phyloP scores from a whole-genome alignment of 176 grass and related monocot genomes.

The Juncus inflexus region DNA sequence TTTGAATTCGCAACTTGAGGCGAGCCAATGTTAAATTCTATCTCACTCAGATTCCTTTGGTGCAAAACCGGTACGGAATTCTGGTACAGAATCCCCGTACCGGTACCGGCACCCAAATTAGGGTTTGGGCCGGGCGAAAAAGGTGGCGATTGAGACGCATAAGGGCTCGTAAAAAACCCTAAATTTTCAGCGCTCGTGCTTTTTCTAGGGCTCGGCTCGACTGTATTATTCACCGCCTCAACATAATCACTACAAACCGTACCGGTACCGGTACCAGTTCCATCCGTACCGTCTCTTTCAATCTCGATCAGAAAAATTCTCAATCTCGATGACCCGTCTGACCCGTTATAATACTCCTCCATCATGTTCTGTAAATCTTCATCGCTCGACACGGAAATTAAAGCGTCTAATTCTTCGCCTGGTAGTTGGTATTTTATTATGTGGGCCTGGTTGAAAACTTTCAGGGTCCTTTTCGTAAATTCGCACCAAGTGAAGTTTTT shows the following conservation, averaged over 20 bases:
- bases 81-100: constrained; percentile 6
- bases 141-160: constrained; percentile 34
- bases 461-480: constrained; percentile 63
- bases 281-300: constrained; percentile 35
- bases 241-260: constrained; percentile 49
- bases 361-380: constrained; percentile 99
- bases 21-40: constrained; percentile 15
- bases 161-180: constrained; percentile 18
- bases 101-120: constrained; percentile 25
- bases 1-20: not conserved
- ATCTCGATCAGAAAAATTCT: constrained; percentile 84
- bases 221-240: constrained; percentile 75
- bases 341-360: constrained; percentile 68
- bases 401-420: constrained; percentile 83
- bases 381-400: constrained; percentile 81
- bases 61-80: constrained; percentile 3
- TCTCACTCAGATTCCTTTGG: constrained; percentile 31
- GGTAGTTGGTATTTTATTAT: constrained; percentile 96
- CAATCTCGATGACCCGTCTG: constrained; percentile 48
- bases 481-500: constrained; percentile 55
- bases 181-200: constrained; percentile 65
- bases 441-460: constrained; percentile 69
- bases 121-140: constrained; percentile 34
- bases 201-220: constrained; percentile 36
- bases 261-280: too few species aligned